Conservation (phyloP, 2,329 filamentous ascomycete genomes). For the Colletotrichum incanum region DNA sequence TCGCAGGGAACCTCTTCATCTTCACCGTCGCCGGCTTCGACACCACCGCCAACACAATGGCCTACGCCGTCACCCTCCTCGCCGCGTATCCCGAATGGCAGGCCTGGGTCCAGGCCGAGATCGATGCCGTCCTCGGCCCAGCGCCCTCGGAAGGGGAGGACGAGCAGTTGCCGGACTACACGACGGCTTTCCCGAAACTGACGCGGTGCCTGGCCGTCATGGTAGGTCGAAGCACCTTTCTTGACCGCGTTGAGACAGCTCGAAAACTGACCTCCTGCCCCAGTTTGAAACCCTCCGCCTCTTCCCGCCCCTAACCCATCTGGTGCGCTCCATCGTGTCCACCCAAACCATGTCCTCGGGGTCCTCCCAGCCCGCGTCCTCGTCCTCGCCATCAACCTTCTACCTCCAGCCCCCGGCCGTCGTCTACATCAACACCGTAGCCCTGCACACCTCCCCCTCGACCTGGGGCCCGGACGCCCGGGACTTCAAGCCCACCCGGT, state of each 20-base stretch:
- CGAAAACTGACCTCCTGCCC: not conserved
- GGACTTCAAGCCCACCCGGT: constrained; percentile 57
- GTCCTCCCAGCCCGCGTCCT: not conserved
- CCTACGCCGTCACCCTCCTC: constrained; percentile 64
- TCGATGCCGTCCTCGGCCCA: constrained; percentile 49
- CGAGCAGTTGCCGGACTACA: constrained; percentile 52
- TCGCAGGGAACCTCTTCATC: constrained; percentile 50
- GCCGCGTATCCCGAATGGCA: constrained; percentile 64
- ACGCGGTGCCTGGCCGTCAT: constrained; percentile 64
- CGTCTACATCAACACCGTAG: constrained; percentile 54
- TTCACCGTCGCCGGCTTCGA: constrained; percentile 60
- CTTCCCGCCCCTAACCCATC: not conserved
- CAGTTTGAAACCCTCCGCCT: constrained; percentile 16
- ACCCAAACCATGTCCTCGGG: not conserved
- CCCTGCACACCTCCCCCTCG: constrained; percentile 47
- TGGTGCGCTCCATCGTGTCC: not conserved
- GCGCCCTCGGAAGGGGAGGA: constrained; percentile 49
- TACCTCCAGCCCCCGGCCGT: constrained; percentile 52
- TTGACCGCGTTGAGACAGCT: too few species aligned
- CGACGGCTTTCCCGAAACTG: constrained; percentile 59
- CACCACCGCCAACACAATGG: constrained; percentile 65
- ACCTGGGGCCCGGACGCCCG: constrained; percentile 53
- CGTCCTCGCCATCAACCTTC: constrained; percentile 44
- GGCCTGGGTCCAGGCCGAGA: constrained; percentile 66
- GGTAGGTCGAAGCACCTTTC: constrained; percentile 38